Conservation (phyloP, 495 filamentous ascomycete genomes). For the Umbilicaria muhlenbergii region DNA sequence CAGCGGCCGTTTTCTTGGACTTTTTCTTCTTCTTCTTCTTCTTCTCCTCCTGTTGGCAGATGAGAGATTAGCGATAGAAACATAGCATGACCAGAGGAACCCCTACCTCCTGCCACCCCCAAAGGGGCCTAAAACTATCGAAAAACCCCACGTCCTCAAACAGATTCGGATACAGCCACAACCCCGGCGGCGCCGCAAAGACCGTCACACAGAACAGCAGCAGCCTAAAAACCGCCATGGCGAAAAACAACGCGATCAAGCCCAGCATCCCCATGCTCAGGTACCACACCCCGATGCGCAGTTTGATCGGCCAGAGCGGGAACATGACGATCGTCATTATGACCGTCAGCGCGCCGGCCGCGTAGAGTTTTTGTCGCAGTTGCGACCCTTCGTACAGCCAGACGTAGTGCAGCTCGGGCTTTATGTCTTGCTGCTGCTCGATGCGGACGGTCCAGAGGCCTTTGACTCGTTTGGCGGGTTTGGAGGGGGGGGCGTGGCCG, state of each 20-base stretch:
- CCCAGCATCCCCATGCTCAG: conserved; percentile 88
- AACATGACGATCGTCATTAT: conserved; percentile 88
- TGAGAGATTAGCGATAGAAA: too few relatives aligned
- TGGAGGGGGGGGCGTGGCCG: conserved; percentile 45
- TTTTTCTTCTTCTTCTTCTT: conserved; percentile 45
- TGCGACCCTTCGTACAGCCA: conserved; percentile 94
- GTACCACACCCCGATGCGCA: conserved; percentile 94
- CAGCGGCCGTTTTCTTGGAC: conserved; percentile 18
- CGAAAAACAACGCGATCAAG: conserved; percentile 87
- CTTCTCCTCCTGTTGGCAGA: too few relatives aligned
- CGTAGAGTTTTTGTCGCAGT: conserved; percentile 85
- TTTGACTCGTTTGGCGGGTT: conserved; percentile 77
- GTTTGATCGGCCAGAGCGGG: conserved; percentile 85
- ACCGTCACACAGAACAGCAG: conserved; percentile 92
- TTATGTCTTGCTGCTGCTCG: conserved; percentile 89
- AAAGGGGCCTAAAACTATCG: conserved; percentile 89
- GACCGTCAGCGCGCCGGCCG: conserved; percentile 58
- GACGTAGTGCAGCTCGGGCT: conserved; percentile 83
- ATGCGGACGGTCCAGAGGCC: conserved; percentile 94
- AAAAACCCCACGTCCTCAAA: conserved; percentile 99
- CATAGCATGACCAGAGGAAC: too few relatives aligned
- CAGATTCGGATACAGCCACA: conserved; percentile 96
- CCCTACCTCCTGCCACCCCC: conserved; percentile 96
- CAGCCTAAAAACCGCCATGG: conserved; percentile 89
- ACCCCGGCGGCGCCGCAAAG: conserved; percentile 66